Evolutionary conservation across 306 rosid genomes (phyloP).

Genomic region (Castanea mollissima): DNA sequence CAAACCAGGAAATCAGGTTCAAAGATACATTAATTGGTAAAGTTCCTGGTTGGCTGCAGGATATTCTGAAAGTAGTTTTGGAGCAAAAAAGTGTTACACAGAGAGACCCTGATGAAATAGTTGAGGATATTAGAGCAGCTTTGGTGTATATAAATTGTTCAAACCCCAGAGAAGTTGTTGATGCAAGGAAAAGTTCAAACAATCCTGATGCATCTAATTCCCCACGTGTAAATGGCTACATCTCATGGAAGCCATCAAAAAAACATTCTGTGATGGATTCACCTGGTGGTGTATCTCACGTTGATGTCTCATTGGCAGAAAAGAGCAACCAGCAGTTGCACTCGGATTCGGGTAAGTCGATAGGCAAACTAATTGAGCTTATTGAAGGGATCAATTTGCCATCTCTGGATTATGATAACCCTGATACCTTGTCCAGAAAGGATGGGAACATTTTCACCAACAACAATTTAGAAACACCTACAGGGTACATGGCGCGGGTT

Average conservation of each 20-base stretch:
- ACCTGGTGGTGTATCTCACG: conserved; percentile 22
- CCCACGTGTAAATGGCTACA: conserved; percentile 17
- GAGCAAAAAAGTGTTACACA: conserved; percentile 44
- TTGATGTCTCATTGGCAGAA: conserved; percentile 23
- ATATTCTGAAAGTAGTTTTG: conserved; percentile 48
- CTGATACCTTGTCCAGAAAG: conserved; percentile 34
- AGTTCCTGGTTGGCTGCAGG: conserved; percentile 63
- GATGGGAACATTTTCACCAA: conserved; percentile 24
- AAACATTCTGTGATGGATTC: conserved; percentile 24
- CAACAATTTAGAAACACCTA: conserved; percentile 47
- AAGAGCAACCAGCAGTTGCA: conserved; percentile 32
- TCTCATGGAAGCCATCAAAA: conserved; percentile 31
- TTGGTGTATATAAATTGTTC: conserved; percentile 30
- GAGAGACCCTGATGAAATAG: conserved; percentile 42
- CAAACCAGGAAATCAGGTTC: conserved; percentile 36
- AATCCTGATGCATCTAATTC: conserved; percentile 32
- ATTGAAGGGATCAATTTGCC: conserved; percentile 70
- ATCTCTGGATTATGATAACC: conserved; percentile 40
- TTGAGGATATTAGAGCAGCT: conserved; percentile 53
- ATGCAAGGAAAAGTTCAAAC: conserved; percentile 25
- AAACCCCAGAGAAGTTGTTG: conserved; percentile 20
- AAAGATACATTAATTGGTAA: conserved; percentile 24
- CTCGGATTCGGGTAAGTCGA: conserved; percentile 43
- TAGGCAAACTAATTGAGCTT: conserved; percentile 75
- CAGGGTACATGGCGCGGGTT: conserved; percentile 73